Base-by-base conservation (phyloP, 2,329 filamentous ascomycete species). In the Venturia oleaginea region DNA sequence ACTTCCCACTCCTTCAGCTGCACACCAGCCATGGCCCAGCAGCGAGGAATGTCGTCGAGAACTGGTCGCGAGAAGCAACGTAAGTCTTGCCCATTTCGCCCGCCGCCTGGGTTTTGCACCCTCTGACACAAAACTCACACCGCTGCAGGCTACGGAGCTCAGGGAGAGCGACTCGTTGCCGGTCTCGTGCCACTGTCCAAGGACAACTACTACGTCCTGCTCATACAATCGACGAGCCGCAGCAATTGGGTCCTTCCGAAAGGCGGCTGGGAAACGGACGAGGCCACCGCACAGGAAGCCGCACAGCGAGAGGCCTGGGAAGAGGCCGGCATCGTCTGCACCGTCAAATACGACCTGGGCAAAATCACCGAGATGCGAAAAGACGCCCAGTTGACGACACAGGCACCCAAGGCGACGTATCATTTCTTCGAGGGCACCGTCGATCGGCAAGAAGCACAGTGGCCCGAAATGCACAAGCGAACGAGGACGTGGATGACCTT, bases 221-320 rank as follows among this genome's bases (percentile, higher is more conserved):
- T 99, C 70, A 96, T 97, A 71, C 92, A 97, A 79, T 96, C 92
- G 64, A 93, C 90, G 62, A 86, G 91, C 68, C 88, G 92, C 71
- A 91, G 91, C 75, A 91, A 90, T 71, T 99, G 94, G 94, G 94
- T 99, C 54, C 83, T 99, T 66, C 94, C 94, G 66, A 99, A 99
- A 76, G 94, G 94, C 73, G 94, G 94, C 66, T 99, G 94, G 92
- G 94, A 99, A 77, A 88, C 86, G 40, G 94, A 99, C 76, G 94
- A 99, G 78, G 85, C 87, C 67, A 94, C 90, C 68, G 86, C 89
- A 67, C 85, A 93, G 74, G 90, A 94, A 65, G 94, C 94, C 64
- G 86, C 86, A 61, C 88, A 81, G 81, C 82, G 94, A 69, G 94
- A 99, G 77, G 94, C 94, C 67, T 97, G 94, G 94, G 94, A 97